phyloP scores from a whole-genome alignment of 2,329 filamentous ascomycete species.

The Sphaerulina populicola region DNA sequence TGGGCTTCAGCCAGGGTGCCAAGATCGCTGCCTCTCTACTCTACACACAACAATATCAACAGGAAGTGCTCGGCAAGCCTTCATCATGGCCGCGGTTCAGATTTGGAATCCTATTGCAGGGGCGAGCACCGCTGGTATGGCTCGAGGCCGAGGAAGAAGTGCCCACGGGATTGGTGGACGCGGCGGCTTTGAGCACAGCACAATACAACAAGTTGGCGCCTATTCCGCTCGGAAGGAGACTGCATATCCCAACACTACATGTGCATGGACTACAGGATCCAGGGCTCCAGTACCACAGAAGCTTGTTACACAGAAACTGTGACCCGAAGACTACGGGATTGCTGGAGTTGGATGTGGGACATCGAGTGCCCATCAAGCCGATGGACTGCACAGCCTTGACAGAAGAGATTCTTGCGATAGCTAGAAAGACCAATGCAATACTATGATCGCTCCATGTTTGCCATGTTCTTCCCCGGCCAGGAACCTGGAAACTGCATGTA shows the following conservation, averaged over 20 bases:
- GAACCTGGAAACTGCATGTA: too few relatives aligned
- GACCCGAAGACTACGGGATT: slow-evolving; percentile 43
- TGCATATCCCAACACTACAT: slow-evolving; percentile 53
- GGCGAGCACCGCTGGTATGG: slow-evolving; percentile 10
- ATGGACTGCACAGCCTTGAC: slow-evolving; percentile 36
- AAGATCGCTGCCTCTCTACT: slow-evolving; percentile 54
- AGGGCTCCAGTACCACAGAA: slow-evolving; percentile 48
- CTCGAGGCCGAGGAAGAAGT: slow-evolving; percentile 23
- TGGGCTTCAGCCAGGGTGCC: slow-evolving; percentile 62
- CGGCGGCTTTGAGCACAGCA: slow-evolving; percentile 7
- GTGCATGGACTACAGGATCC: slow-evolving; percentile 54
- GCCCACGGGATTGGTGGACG: slow-evolving; percentile 7
- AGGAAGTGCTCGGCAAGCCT: slow-evolving; percentile 5
- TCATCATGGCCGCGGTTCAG: slow-evolving; percentile 6
- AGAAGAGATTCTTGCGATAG: slow-evolving; percentile 2
- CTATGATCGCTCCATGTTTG: neutral
- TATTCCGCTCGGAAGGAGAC: slow-evolving; percentile 27
- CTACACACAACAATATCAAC: slow-evolving; percentile 33
- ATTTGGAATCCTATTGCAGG: slow-evolving; percentile 14
- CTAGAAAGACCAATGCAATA: slow-evolving; percentile 2
- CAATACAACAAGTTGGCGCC: slow-evolving; percentile 1
- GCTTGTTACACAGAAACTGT: slow-evolving; percentile 50
- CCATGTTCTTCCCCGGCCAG: neutral
- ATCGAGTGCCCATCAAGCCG: slow-evolving; percentile 57
- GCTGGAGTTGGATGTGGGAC: slow-evolving; percentile 61